A percentile compares a stretch with the other conserved stretches of the same genome.
phyloP scores from a whole-genome alignment of 306 rosid species.

The Astragalus glycyphyllos region DNA sequence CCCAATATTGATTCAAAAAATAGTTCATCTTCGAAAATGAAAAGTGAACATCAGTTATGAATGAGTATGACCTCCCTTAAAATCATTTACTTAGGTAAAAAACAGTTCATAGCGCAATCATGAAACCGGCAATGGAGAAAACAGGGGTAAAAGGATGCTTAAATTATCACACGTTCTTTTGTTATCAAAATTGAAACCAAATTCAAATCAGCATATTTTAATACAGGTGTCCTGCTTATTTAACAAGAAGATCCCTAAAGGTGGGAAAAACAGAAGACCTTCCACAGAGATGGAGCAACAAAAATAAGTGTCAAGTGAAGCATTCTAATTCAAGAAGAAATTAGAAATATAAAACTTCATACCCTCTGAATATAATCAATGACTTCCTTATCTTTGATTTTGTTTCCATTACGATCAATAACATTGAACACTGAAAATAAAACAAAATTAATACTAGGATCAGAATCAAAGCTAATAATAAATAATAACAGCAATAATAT shows the following conservation, averaged over 20 bases:
- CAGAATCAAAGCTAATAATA: constrained; percentile 17
- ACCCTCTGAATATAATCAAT: constrained; percentile 85
- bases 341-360: constrained; percentile 36
- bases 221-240: constrained; percentile 19
- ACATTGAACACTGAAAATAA: constrained; percentile 80
- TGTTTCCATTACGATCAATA: constrained; percentile 73
- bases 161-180: background rate
- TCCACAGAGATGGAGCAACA: constrained; percentile 34
- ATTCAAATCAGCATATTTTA: constrained; percentile 17
- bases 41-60: constrained; percentile 5
- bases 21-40: background rate
- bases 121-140: constrained; percentile 14
- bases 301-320: constrained; percentile 35
- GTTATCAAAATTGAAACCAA: constrained; percentile 19
- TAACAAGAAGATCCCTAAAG: constrained; percentile 29
- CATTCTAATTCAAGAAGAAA: background rate
- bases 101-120: constrained; percentile 20
- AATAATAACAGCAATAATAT: background rate
- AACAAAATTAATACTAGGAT: constrained; percentile 20
- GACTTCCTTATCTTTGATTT: constrained; percentile 84
- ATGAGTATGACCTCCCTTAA: constrained; percentile 19
- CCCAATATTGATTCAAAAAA: background rate
- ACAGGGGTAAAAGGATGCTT: constrained; percentile 2
- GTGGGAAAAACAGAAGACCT: background rate
- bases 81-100: background rate